Base-by-base conservation (phyloP, 768 basidiomycete genomes). In the Leucocoprinus leucothites region DNA sequence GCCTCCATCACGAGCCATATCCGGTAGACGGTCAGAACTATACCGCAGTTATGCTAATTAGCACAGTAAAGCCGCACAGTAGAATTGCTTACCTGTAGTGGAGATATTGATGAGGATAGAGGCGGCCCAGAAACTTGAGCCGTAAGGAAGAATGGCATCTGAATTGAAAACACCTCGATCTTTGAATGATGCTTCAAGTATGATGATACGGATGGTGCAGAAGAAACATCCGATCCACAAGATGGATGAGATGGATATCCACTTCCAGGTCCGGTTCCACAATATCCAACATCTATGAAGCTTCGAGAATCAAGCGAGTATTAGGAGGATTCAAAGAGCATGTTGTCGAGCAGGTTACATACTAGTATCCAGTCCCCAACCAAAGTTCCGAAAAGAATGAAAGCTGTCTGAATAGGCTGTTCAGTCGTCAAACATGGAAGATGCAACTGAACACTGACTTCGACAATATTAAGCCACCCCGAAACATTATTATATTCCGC, bases 221-320 rank as follows among this genome's bases (percentile, higher is more conserved):
- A 47, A 47, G 34, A 47, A 11, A 19, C 53, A 46, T 18, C 53
- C 45, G 25, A 40, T 19, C 53, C 53, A 54, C 7, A 47, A 36
- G 45, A 54, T 25, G n/a, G n/a, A 25, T 26, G 53, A 18, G 25
- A 38, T 24, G n/a, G 16, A 24, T 40, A 54, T 28, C 44, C 44
- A 46, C 25, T 24, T 47, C 53, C 53, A 54, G 4, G 5, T 18
- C 25, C 24, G 35, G n/a, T 38, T 36, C 53, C 53, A 54, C 13
- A 54, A 14, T 47, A 54, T 35, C 53, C 53, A 54, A n/a, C 31
- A 54, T 8, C 53, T 44, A 26, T 54, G 53, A 36, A 54, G 25
- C 53, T 54, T 13, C 21, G n/a, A 11, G 9, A 34, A 18, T 11
- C n/a, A n/a, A 22, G 26, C n/a, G 18, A 9, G 7, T 5, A 21